Evolutionary conservation across 192 early-diverging fungal genomes (phyloP).

Genomic region (Dissophora ornata): DNA sequence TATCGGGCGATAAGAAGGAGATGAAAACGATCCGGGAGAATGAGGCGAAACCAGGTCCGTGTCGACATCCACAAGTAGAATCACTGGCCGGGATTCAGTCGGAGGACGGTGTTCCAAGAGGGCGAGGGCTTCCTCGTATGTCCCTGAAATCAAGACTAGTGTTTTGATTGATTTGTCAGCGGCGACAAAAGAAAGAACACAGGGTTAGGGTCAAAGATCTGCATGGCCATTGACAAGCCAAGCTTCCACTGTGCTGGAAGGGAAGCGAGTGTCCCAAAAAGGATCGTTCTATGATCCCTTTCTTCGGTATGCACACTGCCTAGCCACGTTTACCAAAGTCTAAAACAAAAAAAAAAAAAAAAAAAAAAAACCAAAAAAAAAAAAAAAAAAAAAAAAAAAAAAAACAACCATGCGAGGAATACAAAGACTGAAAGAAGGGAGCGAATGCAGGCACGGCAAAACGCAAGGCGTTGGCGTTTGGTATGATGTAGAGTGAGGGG

Average conservation of each 20-base stretch:
- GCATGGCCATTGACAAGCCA: background rate
- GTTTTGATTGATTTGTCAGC: background rate
- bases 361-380: background rate
- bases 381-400: constrained; percentile 1
- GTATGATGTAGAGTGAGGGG: constrained; percentile 18
- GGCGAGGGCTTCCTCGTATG: constrained; percentile 28
- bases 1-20: constrained; percentile 2
- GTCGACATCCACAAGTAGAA: constrained; percentile 51
- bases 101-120: constrained; percentile 28
- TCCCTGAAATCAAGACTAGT: constrained; percentile 37
- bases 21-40: constrained; percentile 18
- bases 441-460: constrained; percentile 26
- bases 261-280: background rate
- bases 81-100: constrained; percentile 32
- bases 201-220: background rate
- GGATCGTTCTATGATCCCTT: background rate
- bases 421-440: background rate
- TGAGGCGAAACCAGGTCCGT: constrained; percentile 10
- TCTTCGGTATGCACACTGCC: background rate
- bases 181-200: background rate
- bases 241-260: background rate
- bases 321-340: constrained; percentile 6
- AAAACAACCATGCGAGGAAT: constrained; percentile 20
- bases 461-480: constrained; percentile 15
- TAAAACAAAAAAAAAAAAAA: background rate